Conservation (phyloP, 1,284 basidiomycete genomes). For the Cutaneotrichosporon mucoides region DNA sequence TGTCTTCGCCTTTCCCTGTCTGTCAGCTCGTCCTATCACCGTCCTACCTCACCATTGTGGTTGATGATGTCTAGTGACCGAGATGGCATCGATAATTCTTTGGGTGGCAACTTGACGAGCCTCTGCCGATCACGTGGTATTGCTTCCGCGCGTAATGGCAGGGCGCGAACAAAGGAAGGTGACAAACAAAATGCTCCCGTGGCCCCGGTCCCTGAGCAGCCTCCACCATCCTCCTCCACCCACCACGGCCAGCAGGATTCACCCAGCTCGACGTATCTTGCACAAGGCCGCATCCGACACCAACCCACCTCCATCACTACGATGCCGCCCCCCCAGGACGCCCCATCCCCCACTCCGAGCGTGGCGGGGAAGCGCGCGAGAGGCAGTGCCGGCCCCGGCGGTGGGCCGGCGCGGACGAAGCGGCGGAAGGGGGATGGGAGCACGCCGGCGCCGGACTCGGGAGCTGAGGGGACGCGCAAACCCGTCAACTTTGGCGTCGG, state of each 20-base stretch:
- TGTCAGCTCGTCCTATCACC: conserved; percentile 1
- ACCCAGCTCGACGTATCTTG: no score
- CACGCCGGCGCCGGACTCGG: conserved; percentile 14
- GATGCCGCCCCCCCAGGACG: conserved; percentile 19
- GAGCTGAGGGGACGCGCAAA: conserved; percentile 6
- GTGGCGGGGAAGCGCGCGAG: conserved; percentile 22
- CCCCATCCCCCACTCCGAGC: conserved; percentile 20
- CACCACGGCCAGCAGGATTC: no score
- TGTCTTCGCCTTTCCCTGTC: conserved; percentile 85
- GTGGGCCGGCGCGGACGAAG: conserved; percentile 25
- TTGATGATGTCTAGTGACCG: no score
- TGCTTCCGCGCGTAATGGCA: no score
- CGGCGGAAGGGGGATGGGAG: conserved; percentile 35
- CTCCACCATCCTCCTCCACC: no score
- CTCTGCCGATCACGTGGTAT: no score
- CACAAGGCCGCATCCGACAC: no score
- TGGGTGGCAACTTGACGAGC: conserved; percentile 3
- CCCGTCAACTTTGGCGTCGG: conserved; percentile 19
- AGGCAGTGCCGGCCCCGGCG: conserved; percentile 1
- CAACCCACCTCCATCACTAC: not conserved
- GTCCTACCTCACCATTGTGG: not conserved
- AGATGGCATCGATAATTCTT: not conserved
- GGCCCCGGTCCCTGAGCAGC: no score
- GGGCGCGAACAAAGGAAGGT: no score
- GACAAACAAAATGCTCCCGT: no score